These are phyloP conservation scores for Xylaria palmicola DNA, from an alignment of 495 filamentous ascomycete genomes.

Conservation along the genomic window DNA sequence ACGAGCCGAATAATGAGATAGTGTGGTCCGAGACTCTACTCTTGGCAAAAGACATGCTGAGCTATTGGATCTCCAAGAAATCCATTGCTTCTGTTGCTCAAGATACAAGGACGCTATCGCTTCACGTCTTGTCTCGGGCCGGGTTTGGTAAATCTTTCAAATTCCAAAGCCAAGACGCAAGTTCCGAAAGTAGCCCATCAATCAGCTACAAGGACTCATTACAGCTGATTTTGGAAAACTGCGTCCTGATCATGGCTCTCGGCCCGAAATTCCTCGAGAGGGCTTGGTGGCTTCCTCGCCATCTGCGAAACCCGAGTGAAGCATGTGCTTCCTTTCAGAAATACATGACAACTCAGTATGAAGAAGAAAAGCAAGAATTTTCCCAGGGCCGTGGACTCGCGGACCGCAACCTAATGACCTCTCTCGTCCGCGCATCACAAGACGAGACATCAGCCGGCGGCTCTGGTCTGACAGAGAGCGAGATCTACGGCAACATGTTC, in stretches of 20 bases:
- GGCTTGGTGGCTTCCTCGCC: conserved; percentile 22
- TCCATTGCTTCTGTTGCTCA: conserved; percentile 25
- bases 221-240: conserved; percentile 32
- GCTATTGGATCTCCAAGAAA: conserved; percentile 33
- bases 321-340: conserved; percentile 21
- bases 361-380: conserved; percentile 16
- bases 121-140: conserved; percentile 46
- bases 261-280: conserved; percentile 23
- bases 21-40: conserved; percentile 47
- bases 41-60: conserved; percentile 50
- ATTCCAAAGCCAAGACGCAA: conserved; percentile 25
- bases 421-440: conserved; percentile 22
- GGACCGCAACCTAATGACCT: conserved; percentile 17
- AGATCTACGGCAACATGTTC: conserved; percentile 56
- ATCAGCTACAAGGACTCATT: conserved; percentile 35
- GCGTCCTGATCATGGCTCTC: conserved; percentile 31
- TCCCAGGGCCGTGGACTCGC: not conserved
- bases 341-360: conserved; percentile 29
- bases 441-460: not conserved
- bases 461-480: conserved; percentile 26
- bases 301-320: conserved; percentile 26
- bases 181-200: conserved; percentile 10
- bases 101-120: conserved; percentile 41
- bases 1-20: conserved; percentile 46
- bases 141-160: conserved; percentile 43